Base-by-base conservation (phyloP, 768 basidiomycete genomes). In the Tulasnella sp. region DNA sequence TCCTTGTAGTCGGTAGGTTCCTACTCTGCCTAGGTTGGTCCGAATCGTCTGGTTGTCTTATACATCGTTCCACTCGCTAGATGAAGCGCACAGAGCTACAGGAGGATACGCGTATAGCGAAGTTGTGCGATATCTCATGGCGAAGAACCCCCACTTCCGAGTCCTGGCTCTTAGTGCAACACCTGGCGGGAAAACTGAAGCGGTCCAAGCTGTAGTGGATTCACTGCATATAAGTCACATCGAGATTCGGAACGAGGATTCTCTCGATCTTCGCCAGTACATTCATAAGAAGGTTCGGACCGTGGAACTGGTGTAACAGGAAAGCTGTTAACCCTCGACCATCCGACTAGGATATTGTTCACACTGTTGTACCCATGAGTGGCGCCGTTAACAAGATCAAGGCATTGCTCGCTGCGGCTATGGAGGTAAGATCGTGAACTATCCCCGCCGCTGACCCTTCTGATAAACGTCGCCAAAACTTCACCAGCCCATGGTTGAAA, bases 161-260 rank as follows among this genome's bases (percentile, higher is more conserved):
- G 85, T 99, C 11, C 85, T 99, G 29, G 97, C 97, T 1, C 86
- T 99, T 29, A 99, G 95, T 6, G 97, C 97, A 1, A 99, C 97
- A 8, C 97, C 97, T 15, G 97, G 96, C 58, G 85, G 90, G 78
- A 92, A 88, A 64, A 89, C 91, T 0, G 93, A 95, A 42, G 90
- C 90, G n/a, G 91, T 99, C 2, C 97, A 99, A 82, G 85, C 83
- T 6, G 89, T 99, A 42, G 89, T 99, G n/a, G 94, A 99, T 81
- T 90, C 91, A 22, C 84, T 99, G 14, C 97, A 99, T 80, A 96
- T 99, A 75, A 95, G 95, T 79, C 89, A 90, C 76, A 96, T 99
- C 76, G 97, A 99, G 81, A 93, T 99, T 78, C 88, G 97, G 72
- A 90, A 97, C 80, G 97, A 98, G 81, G 87, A 90, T 76, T 95